Conservation (phyloP, 805 yeast species). For the Tanozyma kutaoensis region DNA sequence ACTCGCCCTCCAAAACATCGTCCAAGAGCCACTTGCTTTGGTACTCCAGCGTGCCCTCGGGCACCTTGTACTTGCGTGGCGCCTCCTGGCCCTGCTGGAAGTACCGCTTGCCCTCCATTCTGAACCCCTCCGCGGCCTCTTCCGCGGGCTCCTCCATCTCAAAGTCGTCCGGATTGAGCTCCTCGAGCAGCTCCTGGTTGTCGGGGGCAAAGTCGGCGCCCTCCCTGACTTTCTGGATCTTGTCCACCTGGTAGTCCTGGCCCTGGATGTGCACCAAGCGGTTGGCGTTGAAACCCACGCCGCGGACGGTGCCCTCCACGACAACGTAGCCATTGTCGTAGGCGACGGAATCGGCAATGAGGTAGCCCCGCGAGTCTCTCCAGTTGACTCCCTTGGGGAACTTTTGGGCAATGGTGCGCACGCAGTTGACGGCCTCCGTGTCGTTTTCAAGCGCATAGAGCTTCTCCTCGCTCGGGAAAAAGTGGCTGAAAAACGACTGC, state of each 20-base stretch:
- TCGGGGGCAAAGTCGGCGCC: conserved; percentile 15
- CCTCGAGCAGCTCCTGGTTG: conserved; percentile 45
- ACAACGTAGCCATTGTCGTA: conserved; percentile 28
- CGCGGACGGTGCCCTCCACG: conserved; percentile 79
- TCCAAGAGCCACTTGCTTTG: conserved; percentile 68
- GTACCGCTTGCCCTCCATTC: conserved; percentile 45
- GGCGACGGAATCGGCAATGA: conserved; percentile 56
- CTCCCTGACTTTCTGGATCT: conserved; percentile 38
- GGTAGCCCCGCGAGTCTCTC: conserved; percentile 88
- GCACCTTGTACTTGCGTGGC: conserved; percentile 28
- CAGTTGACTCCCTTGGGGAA: conserved; percentile 77
- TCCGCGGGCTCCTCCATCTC: conserved; percentile 27
- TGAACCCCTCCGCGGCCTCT: conserved; percentile 25
- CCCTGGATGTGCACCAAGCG: conserved; percentile 80
- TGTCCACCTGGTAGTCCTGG: conserved; percentile 63
- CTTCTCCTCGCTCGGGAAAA: conserved; percentile 58
- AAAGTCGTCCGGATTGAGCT: conserved; percentile 40
- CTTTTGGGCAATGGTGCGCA: conserved; percentile 71
- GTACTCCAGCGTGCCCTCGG: conserved; percentile 64
- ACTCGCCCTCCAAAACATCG: conserved; percentile 31
- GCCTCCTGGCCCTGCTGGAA: conserved; percentile 15
- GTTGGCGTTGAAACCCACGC: conserved; percentile 68
- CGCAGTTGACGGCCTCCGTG: conserved; percentile 60
- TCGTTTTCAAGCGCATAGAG: conserved; percentile 55
- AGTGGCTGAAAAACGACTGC: conserved; percentile 26